Evolutionary conservation across 2,329 filamentous ascomycete genomes (phyloP).

Genomic region (Hirsutella minnesotensis): DNA sequence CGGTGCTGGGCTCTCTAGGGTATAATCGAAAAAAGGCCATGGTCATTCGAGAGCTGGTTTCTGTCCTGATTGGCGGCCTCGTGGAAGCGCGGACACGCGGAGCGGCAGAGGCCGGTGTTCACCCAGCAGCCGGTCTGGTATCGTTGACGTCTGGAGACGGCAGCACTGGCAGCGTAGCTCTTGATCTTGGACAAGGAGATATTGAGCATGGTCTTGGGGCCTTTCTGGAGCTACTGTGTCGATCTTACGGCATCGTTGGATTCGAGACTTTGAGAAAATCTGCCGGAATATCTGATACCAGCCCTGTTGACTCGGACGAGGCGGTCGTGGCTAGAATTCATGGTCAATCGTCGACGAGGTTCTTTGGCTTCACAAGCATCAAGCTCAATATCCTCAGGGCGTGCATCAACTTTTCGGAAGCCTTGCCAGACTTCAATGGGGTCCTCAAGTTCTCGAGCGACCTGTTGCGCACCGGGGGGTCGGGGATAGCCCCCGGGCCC

Average conservation of each 20-base stretch:
- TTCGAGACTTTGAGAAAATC: constrained; percentile 25
- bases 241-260: constrained; percentile 51
- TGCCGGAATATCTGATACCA: constrained; percentile 7
- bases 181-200: constrained; percentile 53
- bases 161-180: constrained; percentile 36
- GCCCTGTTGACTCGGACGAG: constrained; percentile 34
- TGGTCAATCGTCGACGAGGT: constrained; percentile 42
- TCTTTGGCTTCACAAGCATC: constrained; percentile 66
- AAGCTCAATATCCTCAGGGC: constrained; percentile 80
- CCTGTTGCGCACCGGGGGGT: constrained; percentile 70
- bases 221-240: constrained; percentile 48
- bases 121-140: constrained; percentile 79
- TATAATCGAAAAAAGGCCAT: constrained; percentile 85
- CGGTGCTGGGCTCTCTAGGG: constrained; percentile 70
- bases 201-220: constrained; percentile 54
- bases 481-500: constrained; percentile 62
- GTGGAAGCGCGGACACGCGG: constrained; percentile 86
- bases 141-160: constrained; percentile 49
- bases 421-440: constrained; percentile 80
- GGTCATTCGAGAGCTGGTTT: constrained; percentile 75
- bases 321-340: constrained; percentile 46
- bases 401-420: constrained; percentile 91
- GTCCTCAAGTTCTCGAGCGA: constrained; percentile 82
- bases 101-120: constrained; percentile 90
- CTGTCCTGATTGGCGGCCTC: constrained; percentile 69